phyloP scores from a whole-genome alignment of 2,329 filamentous ascomycete species.

The Capronia americana region DNA sequence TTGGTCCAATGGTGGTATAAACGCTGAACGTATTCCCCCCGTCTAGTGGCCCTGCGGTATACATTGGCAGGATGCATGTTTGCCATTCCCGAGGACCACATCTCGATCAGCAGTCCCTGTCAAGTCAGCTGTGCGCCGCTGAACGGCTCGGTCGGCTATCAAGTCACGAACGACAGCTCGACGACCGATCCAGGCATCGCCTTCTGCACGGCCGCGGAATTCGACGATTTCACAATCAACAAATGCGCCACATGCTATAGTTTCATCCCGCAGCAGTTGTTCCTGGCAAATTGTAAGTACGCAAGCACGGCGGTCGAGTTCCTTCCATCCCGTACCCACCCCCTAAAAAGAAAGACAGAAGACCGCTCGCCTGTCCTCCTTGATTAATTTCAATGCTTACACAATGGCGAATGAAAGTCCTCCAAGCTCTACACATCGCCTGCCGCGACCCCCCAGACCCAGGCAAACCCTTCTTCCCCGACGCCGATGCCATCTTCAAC shows the following conservation, averaged over 20 bases:
- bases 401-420: constrained; percentile 42
- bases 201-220: constrained; percentile 48
- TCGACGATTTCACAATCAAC: constrained; percentile 51
- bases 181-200: constrained; percentile 43
- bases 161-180: constrained; percentile 44
- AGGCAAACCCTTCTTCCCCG: constrained; percentile 49
- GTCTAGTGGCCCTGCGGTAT: constrained; percentile 54
- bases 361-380: neutral
- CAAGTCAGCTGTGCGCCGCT: constrained; percentile 51
- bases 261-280: constrained; percentile 49
- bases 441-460: constrained; percentile 49
- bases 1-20: neutral
- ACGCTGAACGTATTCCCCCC: constrained; percentile 26
- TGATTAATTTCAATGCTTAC: neutral
- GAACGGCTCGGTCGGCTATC: constrained; percentile 36
- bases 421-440: constrained; percentile 54
- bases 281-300: constrained; percentile 53
- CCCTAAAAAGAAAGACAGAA: neutral
- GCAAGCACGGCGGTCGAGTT: constrained; percentile 9
- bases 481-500: constrained; percentile 51
- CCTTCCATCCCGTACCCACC: neutral
- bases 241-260: constrained; percentile 54
- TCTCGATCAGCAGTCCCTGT: constrained; percentile 52
- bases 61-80: constrained; percentile 53
- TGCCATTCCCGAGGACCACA: constrained; percentile 46